These are phyloP conservation scores for Myxozyma neotropica DNA, from an alignment of 805 yeast species.

Conservation along the genomic window DNA sequence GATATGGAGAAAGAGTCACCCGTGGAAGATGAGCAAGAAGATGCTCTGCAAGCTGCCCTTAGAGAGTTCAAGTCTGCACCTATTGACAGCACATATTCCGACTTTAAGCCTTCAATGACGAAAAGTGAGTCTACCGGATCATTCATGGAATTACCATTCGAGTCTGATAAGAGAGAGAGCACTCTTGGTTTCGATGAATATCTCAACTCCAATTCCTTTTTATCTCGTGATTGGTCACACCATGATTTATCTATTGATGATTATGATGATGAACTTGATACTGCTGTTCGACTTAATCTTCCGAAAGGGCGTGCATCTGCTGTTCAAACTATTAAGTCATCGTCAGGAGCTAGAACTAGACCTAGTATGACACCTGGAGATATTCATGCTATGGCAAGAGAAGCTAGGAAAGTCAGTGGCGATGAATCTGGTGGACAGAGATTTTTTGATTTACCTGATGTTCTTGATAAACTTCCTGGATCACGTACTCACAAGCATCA, in stretches of 20 bases:
- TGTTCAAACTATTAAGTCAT: conserved; percentile 23
- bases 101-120: background rate
- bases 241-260: background rate
- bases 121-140: conserved; percentile 7
- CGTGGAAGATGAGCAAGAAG: background rate
- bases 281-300: background rate
- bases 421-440: conserved; percentile 7
- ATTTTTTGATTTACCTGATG: conserved; percentile 15
- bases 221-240: conserved; percentile 19
- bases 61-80: background rate
- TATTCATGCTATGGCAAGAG: conserved; percentile 12
- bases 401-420: conserved; percentile 23
- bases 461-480: conserved; percentile 7
- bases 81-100: background rate
- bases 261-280: conserved; percentile 1
- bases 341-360: conserved; percentile 22
- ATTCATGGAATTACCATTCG: conserved; percentile 20
- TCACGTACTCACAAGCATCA: background rate
- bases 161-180: conserved; percentile 2
- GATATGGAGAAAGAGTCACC: background rate
- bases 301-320: conserved; percentile 1
- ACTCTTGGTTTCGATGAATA: conserved; percentile 30
- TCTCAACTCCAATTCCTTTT: conserved; percentile 19
- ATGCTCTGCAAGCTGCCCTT: background rate
- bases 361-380: conserved; percentile 32